A percentile compares a stretch with the other conserved stretches of the same genome.
These are phyloP conservation scores for Boletus semigastroideus DNA, from an alignment of 1,284 basidiomycete genomes.

Conservation along the genomic window DNA sequence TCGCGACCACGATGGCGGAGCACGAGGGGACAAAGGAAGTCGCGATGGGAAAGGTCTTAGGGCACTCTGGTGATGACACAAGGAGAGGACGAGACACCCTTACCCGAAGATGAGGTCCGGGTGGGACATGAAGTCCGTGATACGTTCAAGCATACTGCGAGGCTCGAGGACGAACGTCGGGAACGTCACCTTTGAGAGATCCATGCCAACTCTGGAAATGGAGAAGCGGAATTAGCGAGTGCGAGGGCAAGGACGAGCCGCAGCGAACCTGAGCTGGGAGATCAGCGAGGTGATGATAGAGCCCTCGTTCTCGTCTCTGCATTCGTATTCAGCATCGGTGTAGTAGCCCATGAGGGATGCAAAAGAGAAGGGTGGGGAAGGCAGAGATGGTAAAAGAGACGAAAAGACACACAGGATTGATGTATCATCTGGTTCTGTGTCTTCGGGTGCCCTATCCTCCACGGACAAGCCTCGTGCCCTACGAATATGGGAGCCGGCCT, in stretches of 20 bases:
- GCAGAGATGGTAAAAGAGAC: conserved; percentile 17
- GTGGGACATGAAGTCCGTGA: conserved; percentile 99
- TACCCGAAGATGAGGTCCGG: conserved; percentile 96
- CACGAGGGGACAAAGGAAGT: conserved; percentile 4
- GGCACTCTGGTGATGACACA: conserved; percentile 15
- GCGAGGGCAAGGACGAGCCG: not conserved
- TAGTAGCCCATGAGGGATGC: conserved; percentile 26
- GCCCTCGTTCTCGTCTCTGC: conserved; percentile 76
- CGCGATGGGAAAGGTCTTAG: conserved; percentile 17
- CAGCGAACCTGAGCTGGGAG: conserved; percentile 76
- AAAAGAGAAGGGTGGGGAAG: not conserved
- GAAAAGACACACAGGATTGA: conserved; percentile 67
- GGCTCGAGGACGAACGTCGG: conserved; percentile 95
- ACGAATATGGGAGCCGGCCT: conserved; percentile 62
- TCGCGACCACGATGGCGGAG: not conserved
- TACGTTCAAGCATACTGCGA: conserved; percentile 90
- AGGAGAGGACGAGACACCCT: conserved; percentile 36
- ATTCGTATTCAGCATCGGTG: conserved; percentile 28
- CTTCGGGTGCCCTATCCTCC: conserved; percentile 70
- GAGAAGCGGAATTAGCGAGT: conserved; percentile 6
- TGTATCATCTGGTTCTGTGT: conserved; percentile 80
- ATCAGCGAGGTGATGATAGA: conserved; percentile 79
- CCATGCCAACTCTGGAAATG: conserved; percentile 82
- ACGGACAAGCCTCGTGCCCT: conserved; percentile 58
- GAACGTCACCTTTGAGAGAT: conserved; percentile 90